Evolutionary conservation across 2,329 filamentous ascomycete genomes (phyloP).

Genomic region (Nemania sp.): DNA sequence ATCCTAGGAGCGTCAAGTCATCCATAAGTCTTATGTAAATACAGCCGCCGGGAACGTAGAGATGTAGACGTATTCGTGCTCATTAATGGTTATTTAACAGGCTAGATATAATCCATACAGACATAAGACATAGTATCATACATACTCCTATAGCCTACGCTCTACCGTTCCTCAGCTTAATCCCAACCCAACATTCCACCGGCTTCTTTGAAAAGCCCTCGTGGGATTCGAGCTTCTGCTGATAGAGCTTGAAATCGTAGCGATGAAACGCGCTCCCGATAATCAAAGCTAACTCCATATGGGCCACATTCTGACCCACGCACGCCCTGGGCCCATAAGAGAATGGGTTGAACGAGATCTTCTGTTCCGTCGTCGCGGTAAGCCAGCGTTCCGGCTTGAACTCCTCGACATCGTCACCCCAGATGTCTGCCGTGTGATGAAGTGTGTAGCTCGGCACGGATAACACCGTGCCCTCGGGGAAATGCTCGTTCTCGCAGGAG

Average conservation of each 20-base stretch:
- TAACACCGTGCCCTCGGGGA: conserved; percentile 33
- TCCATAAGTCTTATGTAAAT: not conserved
- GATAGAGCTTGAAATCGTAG: conserved; percentile 32
- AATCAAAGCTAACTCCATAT: conserved; percentile 35
- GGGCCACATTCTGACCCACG: conserved; percentile 34
- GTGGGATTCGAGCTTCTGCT: conserved; percentile 29
- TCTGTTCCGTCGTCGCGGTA: conserved; percentile 25
- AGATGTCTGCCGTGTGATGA: conserved; percentile 28
- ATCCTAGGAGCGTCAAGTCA: not conserved
- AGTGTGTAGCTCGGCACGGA: conserved; percentile 36
- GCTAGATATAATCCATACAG: not conserved
- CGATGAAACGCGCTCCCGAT: conserved; percentile 35
- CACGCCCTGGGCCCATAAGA: conserved; percentile 34
- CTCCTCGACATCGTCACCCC: conserved; percentile 34
- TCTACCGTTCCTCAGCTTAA: conserved; percentile 24
- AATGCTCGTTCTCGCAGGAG: conserved; percentile 25
- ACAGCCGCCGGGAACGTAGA: too few species aligned
- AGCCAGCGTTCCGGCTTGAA: conserved; percentile 36
- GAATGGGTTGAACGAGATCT: conserved; percentile 34
- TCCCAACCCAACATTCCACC: conserved; percentile 35
- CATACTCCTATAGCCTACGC: not conserved
- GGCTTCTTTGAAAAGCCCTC: conserved; percentile 37
- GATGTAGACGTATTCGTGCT: not conserved
- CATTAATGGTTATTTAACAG: not conserved
- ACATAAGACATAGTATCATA: not conserved